Conservation (phyloP, 1,284 basidiomycete genomes). For the Rhodofomes roseus region DNA sequence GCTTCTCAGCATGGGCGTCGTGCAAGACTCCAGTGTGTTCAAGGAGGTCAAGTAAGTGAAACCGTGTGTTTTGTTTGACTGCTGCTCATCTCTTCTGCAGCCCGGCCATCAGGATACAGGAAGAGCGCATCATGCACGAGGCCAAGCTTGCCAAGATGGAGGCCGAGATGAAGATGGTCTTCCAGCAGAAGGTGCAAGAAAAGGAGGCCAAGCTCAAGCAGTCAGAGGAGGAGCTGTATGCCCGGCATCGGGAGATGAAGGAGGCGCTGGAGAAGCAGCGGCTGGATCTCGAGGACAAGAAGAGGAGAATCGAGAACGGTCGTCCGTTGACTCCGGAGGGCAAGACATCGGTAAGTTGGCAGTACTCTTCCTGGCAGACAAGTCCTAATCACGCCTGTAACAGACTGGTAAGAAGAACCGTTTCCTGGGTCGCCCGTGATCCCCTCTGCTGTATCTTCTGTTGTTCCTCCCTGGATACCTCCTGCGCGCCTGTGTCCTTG, state of each 20-base stretch:
- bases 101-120: constrained; percentile 91
- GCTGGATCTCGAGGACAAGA: constrained; percentile 95
- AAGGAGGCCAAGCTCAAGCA: constrained; percentile 98
- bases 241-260: constrained; percentile 98
- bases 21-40: constrained; percentile 95
- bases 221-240: constrained; percentile 96
- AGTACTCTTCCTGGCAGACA: background rate
- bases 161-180: constrained; percentile 99
- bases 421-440: constrained; percentile 63
- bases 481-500: background rate
- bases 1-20: constrained; percentile 91
- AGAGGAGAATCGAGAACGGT: constrained; percentile 92
- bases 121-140: constrained; percentile 91
- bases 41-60: constrained; percentile 91
- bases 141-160: constrained; percentile 98
- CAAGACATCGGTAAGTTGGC: constrained; percentile 64
- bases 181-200: constrained; percentile 98
- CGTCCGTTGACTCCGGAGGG: constrained; percentile 89
- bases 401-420: constrained; percentile 71
- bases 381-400: constrained; percentile 2
- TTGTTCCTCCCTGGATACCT: constrained; percentile 8
- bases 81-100: constrained; percentile 38
- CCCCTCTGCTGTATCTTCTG: background rate
- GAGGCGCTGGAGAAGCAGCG: constrained; percentile 97
- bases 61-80: background rate